Evolutionary conservation across 805 yeast genomes (phyloP).

Genomic region (Monosporozyma aerobia): DNA sequence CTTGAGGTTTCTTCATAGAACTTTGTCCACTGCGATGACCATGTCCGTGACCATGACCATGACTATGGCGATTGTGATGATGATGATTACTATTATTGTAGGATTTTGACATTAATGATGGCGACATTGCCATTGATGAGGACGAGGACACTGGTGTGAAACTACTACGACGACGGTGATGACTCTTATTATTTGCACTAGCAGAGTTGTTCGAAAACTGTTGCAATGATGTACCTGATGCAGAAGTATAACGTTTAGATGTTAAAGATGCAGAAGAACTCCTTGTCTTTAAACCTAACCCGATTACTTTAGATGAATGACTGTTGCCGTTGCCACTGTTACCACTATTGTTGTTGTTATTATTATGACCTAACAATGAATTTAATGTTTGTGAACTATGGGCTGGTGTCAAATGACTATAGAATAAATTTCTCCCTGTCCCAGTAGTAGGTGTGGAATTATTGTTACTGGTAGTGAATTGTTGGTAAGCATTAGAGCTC

Average conservation of each 20-base stretch:
- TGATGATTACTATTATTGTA: slow-evolving; percentile 5
- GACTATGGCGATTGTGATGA: slow-evolving; percentile 4
- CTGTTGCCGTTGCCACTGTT: slow-evolving; percentile 1
- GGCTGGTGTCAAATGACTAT: not conserved
- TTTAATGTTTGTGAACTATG: slow-evolving; percentile 5
- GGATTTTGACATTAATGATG: slow-evolving; percentile 4
- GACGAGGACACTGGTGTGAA: slow-evolving; percentile 2
- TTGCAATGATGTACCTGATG: slow-evolving; percentile 15
- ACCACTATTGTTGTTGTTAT: not conserved
- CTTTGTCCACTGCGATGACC: slow-evolving; percentile 1
- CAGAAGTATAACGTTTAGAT: slow-evolving; percentile 31
- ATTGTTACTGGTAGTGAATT: not conserved
- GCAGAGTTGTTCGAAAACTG: slow-evolving; percentile 4
- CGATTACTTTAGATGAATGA: slow-evolving; percentile 11
- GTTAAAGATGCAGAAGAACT: slow-evolving; percentile 36
- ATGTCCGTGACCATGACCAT: no score
- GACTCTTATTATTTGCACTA: not conserved
- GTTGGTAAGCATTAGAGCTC: not conserved
- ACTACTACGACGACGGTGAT: slow-evolving; percentile 5
- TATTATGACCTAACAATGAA: slow-evolving; percentile 4
- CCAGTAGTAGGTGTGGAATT: not conserved
- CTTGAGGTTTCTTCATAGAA: slow-evolving; percentile 44
- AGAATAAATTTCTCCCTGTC: not conserved
- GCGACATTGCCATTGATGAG: slow-evolving; percentile 1
- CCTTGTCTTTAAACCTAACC: slow-evolving; percentile 38